Percentiles rank a stretch among this genome's conserved stretches.
These are phyloP conservation scores for Aspergillus sp. DNA, from an alignment of 2,329 filamentous ascomycete species.

Conservation along the genomic window DNA sequence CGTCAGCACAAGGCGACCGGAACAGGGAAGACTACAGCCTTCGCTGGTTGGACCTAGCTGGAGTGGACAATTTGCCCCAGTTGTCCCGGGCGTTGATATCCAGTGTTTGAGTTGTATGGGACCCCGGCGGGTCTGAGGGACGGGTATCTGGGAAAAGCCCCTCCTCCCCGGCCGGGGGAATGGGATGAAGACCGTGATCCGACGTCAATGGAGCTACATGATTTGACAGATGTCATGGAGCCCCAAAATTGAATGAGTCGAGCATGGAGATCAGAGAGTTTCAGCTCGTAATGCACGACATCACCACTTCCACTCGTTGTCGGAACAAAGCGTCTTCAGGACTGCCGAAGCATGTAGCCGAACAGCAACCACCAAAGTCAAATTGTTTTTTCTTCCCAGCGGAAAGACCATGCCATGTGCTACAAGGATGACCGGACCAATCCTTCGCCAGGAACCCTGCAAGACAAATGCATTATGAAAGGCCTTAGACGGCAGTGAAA, in stretches of 20 bases:
- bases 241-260: background rate
- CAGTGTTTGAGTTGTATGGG: background rate
- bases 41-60: background rate
- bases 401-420: background rate
- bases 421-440: background rate
- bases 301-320: background rate
- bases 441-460: background rate
- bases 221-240: background rate
- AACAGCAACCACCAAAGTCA: background rate
- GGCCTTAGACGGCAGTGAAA: background rate
- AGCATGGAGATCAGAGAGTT: background rate
- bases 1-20: background rate
- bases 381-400: background rate
- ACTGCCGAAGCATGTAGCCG: background rate
- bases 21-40: background rate
- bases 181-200: background rate
- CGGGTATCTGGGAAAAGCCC: background rate
- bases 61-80: background rate
- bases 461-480: background rate
- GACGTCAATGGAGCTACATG: background rate
- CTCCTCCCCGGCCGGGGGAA: background rate
- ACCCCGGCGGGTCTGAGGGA: slow-evolving; percentile 7
- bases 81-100: slow-evolving; percentile 1
- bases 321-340: background rate
- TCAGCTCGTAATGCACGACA: slow-evolving; percentile 3